Evolutionary conservation across 768 basidiomycete genomes (phyloP).

Genomic region (Fistulinella prunicolor): DNA sequence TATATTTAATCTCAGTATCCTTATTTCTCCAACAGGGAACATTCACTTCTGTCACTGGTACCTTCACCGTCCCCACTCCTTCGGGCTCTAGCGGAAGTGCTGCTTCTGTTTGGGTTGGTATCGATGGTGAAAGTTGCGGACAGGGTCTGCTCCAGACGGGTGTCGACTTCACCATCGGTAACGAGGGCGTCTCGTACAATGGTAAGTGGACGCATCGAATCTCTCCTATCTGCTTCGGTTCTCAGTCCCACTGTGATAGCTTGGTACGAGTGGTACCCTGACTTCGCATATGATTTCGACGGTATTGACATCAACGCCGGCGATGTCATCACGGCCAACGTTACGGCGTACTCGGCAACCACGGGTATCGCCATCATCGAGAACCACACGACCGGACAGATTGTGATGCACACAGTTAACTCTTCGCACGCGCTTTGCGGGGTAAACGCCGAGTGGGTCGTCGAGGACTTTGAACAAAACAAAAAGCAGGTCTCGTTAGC

Average conservation of each 20-base stretch:
- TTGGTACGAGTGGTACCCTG: background rate
- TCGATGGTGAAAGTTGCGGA: slow-evolving; percentile 3
- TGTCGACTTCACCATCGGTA: background rate
- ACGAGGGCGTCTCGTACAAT: background rate
- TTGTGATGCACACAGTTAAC: background rate
- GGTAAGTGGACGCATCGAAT: background rate
- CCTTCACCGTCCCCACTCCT: slow-evolving; percentile 2
- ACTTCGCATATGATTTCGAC: background rate
- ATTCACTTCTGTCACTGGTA: slow-evolving; percentile 3
- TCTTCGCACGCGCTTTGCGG: background rate
- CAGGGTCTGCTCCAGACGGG: slow-evolving; percentile 4
- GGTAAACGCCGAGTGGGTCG: background rate
- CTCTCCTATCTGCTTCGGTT: background rate
- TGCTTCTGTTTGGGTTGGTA: slow-evolving; percentile 8
- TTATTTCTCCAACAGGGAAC: background rate
- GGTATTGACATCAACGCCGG: background rate
- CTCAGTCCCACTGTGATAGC: background rate
- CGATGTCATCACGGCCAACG: background rate
- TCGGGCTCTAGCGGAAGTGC: background rate
- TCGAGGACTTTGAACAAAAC: background rate
- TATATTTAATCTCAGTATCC: background rate
- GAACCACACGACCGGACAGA: background rate
- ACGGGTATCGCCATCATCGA: background rate
- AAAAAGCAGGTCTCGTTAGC: background rate
- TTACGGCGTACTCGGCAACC: background rate